phyloP scores from a whole-genome alignment of 179 eudicot species.

The Beta macrorhiza region DNA sequence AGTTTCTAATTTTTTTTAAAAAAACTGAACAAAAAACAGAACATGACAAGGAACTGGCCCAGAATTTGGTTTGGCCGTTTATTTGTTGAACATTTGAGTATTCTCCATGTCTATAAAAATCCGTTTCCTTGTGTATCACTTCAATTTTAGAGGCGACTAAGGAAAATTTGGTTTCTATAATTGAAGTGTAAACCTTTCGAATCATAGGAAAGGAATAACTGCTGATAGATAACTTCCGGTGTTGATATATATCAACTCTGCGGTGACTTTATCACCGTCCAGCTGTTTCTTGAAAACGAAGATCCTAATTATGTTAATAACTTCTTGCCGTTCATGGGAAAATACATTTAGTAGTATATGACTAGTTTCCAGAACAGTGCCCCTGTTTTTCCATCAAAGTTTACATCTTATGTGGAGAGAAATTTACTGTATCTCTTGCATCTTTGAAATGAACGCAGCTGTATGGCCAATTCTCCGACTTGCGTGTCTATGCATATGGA shows the following conservation, averaged over 20 bases:
- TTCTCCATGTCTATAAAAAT: not conserved
- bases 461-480: constrained; percentile 43
- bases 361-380: not conserved
- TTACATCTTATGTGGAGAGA: not conserved
- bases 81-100: not conserved
- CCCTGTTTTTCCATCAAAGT: not conserved
- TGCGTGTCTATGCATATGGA: constrained; percentile 71
- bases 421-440: not conserved
- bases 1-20: too few relatives aligned
- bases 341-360: not conserved
- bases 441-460: constrained; percentile 36
- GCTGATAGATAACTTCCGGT: not conserved
- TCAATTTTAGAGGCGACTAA: not conserved
- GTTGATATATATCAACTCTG: not conserved
- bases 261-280: not conserved
- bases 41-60: too few relatives aligned
- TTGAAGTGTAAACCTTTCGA: not conserved
- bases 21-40: too few relatives aligned
- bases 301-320: not conserved
- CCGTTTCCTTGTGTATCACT: not conserved
- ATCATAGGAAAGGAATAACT: not conserved
- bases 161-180: not conserved
- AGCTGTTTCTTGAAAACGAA: not conserved
- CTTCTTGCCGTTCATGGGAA: not conserved
- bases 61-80: not conserved